phyloP scores from a whole-genome alignment of 495 filamentous ascomycete genomes.

The Pyrenula massariospora region DNA sequence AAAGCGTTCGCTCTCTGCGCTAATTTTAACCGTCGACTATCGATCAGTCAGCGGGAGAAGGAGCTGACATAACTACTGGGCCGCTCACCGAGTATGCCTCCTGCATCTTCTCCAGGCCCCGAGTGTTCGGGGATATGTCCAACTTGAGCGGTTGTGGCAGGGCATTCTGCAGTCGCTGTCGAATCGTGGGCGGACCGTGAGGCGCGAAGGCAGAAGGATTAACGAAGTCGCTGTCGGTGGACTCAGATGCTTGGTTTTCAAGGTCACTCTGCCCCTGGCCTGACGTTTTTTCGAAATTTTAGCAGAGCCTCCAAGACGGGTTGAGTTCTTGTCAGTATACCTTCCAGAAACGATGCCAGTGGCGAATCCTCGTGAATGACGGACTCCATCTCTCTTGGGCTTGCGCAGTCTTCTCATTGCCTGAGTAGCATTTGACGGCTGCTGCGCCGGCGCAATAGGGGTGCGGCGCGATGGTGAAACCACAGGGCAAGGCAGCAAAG shows the following conservation, averaged over 20 bases:
- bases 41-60: neutral
- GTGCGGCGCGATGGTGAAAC: no score
- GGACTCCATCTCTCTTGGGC: conserved; percentile 63
- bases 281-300: conserved; percentile 14
- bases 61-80: neutral
- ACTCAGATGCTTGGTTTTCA: conserved; percentile 28
- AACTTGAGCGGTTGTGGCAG: conserved; percentile 51
- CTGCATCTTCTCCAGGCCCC: conserved; percentile 38
- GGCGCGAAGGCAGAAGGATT: conserved; percentile 57
- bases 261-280: conserved; percentile 36
- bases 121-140: conserved; percentile 34
- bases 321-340: conserved; percentile 28
- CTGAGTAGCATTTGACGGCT: conserved; percentile 18
- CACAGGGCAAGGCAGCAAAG: no score
- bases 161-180: conserved; percentile 52
- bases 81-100: conserved; percentile 46
- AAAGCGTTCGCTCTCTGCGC: neutral
- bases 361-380: conserved; percentile 84
- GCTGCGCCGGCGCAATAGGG: no score
- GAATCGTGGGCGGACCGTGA: conserved; percentile 54
- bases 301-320: conserved; percentile 1
- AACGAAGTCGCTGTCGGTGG: conserved; percentile 20
- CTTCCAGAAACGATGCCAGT: conserved; percentile 86
- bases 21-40: conserved; percentile 20
- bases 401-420: conserved; percentile 21